Percentiles rank a stretch among this genome's conserved stretches.
These are phyloP conservation scores for Ogataea neopini DNA, from an alignment of 805 yeast genomes.

Conservation along the genomic window DNA sequence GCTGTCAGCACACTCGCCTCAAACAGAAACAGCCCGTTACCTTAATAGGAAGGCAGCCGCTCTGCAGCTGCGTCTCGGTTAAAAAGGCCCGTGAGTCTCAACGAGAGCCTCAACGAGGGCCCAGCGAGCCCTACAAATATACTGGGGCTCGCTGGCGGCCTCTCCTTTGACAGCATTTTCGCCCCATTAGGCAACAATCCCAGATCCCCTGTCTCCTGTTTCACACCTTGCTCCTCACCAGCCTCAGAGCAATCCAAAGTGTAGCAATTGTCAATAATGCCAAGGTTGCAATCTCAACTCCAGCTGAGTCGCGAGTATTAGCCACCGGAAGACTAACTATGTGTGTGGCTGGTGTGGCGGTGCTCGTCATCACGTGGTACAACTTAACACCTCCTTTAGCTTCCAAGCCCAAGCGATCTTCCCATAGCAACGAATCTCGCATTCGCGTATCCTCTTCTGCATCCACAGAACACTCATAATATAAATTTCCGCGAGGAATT, in stretches of 20 bases:
- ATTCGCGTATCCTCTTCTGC: constrained; percentile 15
- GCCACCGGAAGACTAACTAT: constrained; percentile 20
- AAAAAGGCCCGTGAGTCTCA: background rate
- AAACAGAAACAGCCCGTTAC: constrained; percentile 1
- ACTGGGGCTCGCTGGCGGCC: too few relatives aligned
- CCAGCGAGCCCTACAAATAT: too few relatives aligned
- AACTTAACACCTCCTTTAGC: constrained; percentile 11
- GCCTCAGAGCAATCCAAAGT: constrained; percentile 11
- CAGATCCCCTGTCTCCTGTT: background rate
- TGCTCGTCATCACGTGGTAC: constrained; percentile 16
- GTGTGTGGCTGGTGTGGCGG: background rate
- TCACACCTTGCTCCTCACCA: background rate
- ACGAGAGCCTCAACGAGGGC: background rate
- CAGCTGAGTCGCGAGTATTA: constrained; percentile 8
- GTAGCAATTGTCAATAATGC: constrained; percentile 9
- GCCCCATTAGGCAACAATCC: background rate
- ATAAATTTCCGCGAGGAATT: constrained; percentile 27
- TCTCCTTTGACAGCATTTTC: background rate
- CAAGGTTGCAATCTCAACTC: constrained; percentile 21
- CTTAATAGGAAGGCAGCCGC: background rate
- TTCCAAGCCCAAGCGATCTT: constrained; percentile 23
- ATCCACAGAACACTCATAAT: constrained; percentile 29
- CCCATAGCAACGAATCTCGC: constrained; percentile 25
- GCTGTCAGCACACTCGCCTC: constrained; percentile 5
- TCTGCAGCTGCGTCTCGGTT: background rate